Conservation (phyloP, 306 rosid species). For the Castanea crenata region DNA sequence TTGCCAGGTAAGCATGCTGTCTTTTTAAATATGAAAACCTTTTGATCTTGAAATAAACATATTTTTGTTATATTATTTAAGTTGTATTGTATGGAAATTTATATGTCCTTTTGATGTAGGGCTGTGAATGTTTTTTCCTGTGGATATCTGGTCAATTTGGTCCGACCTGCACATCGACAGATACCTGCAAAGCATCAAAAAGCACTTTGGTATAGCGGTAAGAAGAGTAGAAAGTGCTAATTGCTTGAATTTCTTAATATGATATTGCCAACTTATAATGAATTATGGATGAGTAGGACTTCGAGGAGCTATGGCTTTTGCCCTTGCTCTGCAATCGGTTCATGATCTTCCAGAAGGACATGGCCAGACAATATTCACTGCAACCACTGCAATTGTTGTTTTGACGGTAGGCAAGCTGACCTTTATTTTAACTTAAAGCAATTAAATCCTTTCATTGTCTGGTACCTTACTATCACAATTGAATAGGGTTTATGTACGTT, state of each 20-base stretch:
- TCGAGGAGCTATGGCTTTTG: conserved; percentile 99
- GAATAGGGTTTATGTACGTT: no score
- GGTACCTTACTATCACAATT: background rate
- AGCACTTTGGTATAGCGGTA: conserved; percentile 99
- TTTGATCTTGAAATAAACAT: conserved; percentile 9
- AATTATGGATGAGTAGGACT: conserved; percentile 61
- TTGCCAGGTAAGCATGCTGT: conserved; percentile 75
- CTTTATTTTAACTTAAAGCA: conserved; percentile 10
- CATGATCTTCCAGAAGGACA: conserved; percentile 99
- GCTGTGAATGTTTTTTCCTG: conserved; percentile 94
- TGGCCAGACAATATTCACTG: conserved; percentile 96
- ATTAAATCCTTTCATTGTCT: conserved; percentile 11
- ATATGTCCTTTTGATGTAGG: conserved; percentile 45
- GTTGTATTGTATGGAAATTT: background rate
- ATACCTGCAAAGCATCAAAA: conserved; percentile 83
- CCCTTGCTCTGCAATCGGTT: conserved; percentile 93
- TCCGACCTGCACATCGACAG: conserved; percentile 71
- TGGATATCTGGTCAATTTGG: conserved; percentile 88
- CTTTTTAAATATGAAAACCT: conserved; percentile 12
- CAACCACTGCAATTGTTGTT: conserved; percentile 97
- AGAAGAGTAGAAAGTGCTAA: conserved; percentile 28
- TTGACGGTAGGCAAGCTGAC: conserved; percentile 66
- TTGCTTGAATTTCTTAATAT: background rate
- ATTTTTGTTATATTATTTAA: conserved; percentile 20
- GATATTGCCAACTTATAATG: conserved; percentile 2